Evolutionary conservation across 305 asterid species (phyloP).

Genomic region (Ilex paraguariensis): DNA sequence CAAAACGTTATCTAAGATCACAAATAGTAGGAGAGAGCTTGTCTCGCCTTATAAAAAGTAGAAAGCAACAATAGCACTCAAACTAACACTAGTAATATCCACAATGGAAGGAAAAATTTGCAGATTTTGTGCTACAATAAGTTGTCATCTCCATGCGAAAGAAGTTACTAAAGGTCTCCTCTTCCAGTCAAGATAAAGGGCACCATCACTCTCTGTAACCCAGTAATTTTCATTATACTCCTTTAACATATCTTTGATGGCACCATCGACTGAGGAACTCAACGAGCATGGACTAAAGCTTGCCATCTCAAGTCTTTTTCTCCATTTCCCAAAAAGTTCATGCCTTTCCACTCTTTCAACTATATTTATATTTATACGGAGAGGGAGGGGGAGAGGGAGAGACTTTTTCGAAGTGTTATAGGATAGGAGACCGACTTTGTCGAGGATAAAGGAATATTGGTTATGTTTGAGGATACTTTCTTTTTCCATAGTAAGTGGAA

Average conservation of each 20-base stretch:
- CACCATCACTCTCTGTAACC: conserved; percentile 46
- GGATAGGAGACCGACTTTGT: too few species aligned
- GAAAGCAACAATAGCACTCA: too few species aligned
- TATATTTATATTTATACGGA: too few species aligned
- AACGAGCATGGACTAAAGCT: conserved; percentile 56
- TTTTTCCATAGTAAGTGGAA: too few species aligned
- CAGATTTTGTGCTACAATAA: conserved; percentile 1
- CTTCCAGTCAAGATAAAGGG: conserved; percentile 81
- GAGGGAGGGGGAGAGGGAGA: too few species aligned
- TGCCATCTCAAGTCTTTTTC: conserved; percentile 67
- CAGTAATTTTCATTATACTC: conserved; percentile 58
- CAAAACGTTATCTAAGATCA: too few species aligned
- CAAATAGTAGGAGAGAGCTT: too few species aligned
- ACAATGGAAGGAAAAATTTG: not conserved
- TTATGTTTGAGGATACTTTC: too few species aligned
- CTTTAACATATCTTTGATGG: conserved; percentile 46
- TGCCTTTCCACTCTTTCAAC: conserved; percentile 78
- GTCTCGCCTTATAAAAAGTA: too few species aligned
- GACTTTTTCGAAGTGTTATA: too few species aligned
- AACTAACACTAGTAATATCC: too few species aligned
- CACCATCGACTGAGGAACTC: conserved; percentile 51
- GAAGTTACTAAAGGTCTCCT: conserved; percentile 53
- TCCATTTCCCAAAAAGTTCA: conserved; percentile 87
- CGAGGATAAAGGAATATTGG: too few species aligned
- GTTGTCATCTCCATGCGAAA: conserved; percentile 72